These are phyloP conservation scores for Arabidopsis thaliana DNA, from an alignment of 345 rosid species.

Conservation along the genomic window TAIR10.1 NC_003075.7:13763501-13764000, in stretches of 20 bases:
- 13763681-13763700: neutral
- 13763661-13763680: slow-evolving; percentile 2
- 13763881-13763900: slow-evolving; percentile 44
- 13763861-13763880: slow-evolving; percentile 48
- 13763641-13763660: neutral
- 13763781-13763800: slow-evolving; percentile 29
- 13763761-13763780: slow-evolving; percentile 27
- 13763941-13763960: slow-evolving; percentile 45
- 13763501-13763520: too few species aligned
- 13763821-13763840: slow-evolving; percentile 40
- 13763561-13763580: neutral
- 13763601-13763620: neutral
- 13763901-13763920: slow-evolving; percentile 49
- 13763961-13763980: slow-evolving; percentile 51
- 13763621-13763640: neutral
- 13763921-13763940: slow-evolving; percentile 47
- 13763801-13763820: slow-evolving; percentile 38
- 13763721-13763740: slow-evolving; percentile 12
- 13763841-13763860: slow-evolving; percentile 36
- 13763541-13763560: slow-evolving; percentile 7
- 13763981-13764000: slow-evolving; percentile 47
- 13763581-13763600: slow-evolving; percentile 5
- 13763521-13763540: too few species aligned
- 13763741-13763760: slow-evolving; percentile 36
- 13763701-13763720: neutral